Conservation (phyloP, 202 grass and related monocot genomes). For the Digitaria exilis region DNA sequence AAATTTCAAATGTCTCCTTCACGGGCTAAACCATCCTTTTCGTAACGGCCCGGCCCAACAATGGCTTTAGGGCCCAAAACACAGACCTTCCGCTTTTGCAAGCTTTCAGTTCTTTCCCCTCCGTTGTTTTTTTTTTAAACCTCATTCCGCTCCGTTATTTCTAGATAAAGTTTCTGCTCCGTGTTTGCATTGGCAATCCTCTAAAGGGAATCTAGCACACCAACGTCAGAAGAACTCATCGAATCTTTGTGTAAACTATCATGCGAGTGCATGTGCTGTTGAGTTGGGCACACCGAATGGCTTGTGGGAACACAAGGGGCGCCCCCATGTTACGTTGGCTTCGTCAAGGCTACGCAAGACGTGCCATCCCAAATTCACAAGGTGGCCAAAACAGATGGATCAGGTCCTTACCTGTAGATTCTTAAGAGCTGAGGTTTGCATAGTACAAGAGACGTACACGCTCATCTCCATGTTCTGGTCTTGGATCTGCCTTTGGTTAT, state of each 20-base stretch:
- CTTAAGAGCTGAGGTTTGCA: background rate
- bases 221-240: background rate
- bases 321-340: background rate
- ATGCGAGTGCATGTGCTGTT: slow-evolving; percentile 4
- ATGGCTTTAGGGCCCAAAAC: background rate
- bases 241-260: slow-evolving; percentile 1
- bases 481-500: background rate
- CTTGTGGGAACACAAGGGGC: background rate
- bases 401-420: background rate
- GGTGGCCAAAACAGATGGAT: background rate
- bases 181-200: background rate
- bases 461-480: background rate
- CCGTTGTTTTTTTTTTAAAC: too few species aligned
- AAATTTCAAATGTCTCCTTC: background rate
- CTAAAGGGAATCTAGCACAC: background rate
- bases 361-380: background rate
- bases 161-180: background rate
- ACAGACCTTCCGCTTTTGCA: background rate
- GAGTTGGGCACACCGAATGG: background rate
- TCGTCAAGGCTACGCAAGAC: background rate
- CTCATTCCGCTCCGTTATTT: too few species aligned
- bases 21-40: background rate
- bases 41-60: background rate
- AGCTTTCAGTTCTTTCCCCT: background rate
- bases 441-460: background rate